Evolutionary conservation across 2,329 filamentous ascomycete genomes (phyloP).

Genomic region (Epichloe sylvatica): DNA sequence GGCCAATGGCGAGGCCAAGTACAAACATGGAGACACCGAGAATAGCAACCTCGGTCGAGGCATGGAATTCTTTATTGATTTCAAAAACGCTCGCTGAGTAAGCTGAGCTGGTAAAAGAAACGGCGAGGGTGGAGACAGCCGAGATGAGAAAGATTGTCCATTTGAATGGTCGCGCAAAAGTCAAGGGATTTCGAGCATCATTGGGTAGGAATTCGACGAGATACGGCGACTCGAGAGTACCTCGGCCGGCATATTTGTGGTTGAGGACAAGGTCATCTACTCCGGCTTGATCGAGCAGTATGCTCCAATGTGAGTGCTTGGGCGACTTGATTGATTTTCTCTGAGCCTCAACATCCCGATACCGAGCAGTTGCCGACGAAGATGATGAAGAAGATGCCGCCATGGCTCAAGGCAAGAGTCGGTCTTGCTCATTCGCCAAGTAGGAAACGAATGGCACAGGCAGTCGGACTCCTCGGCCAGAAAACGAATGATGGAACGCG

Average conservation of each 20-base stretch:
- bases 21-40: slow-evolving; percentile 53
- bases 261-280: slow-evolving; percentile 43
- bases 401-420: slow-evolving; percentile 1
- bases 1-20: slow-evolving; percentile 46
- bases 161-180: slow-evolving; percentile 42
- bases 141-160: slow-evolving; percentile 52
- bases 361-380: slow-evolving; percentile 11
- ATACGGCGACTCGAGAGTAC: slow-evolving; percentile 54
- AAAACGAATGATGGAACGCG: background rate
- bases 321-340: slow-evolving; percentile 11
- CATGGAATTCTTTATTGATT: slow-evolving; percentile 40
- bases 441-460: background rate
- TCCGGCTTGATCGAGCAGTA: slow-evolving; percentile 43
- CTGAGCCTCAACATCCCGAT: slow-evolving; percentile 30
- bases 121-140: slow-evolving; percentile 52
- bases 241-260: slow-evolving; percentile 42
- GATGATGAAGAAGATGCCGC: slow-evolving; percentile 1
- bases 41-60: slow-evolving; percentile 38
- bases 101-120: slow-evolving; percentile 56
- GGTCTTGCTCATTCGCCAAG: background rate
- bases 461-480: background rate
- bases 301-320: slow-evolving; percentile 32
- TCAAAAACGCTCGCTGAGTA: slow-evolving; percentile 44
- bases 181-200: slow-evolving; percentile 54
- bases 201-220: slow-evolving; percentile 52